A percentile compares a stretch with the other conserved stretches of the same genome.
Evolutionary conservation across 441 rosid species (phyloP).

Genomic region (Corymbia calophylla): DNA sequence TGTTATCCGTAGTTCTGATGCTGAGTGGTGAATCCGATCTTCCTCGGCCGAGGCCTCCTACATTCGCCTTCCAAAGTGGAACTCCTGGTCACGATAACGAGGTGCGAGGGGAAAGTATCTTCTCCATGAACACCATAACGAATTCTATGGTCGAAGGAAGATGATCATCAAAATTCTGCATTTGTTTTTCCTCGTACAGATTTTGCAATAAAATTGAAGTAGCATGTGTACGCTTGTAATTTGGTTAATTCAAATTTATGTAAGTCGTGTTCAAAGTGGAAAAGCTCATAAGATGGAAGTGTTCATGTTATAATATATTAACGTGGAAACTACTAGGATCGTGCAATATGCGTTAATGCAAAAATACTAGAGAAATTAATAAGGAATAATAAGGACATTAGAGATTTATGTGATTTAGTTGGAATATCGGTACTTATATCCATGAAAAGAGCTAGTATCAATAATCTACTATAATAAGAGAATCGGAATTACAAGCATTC

Average conservation of each 20-base stretch:
- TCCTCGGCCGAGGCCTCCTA: neutral
- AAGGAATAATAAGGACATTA: too few species aligned
- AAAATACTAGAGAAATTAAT: too few species aligned
- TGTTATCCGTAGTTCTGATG: neutral
- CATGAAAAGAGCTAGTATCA: too few species aligned
- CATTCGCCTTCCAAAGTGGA: neutral
- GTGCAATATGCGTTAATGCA: too few species aligned
- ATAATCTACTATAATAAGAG: too few species aligned
- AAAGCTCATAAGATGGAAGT: too few species aligned
- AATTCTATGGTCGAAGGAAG: neutral
- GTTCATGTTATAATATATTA: too few species aligned
- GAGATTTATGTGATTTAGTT: too few species aligned
- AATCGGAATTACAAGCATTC: too few species aligned
- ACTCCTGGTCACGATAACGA: neutral
- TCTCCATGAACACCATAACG: neutral
- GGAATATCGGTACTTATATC: too few species aligned
- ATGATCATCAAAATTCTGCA: neutral
- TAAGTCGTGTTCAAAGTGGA: neutral
- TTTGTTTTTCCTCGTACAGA: too few species aligned
- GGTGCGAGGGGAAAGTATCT: neutral
- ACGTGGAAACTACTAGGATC: fast-evolving
- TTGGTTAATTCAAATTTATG: neutral
- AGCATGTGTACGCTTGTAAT: neutral
- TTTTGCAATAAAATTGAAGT: neutral
- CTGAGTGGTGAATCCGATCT: neutral